Evolutionary conservation across 106 monocot genomes (phyloP).

Genomic region (Acorus calamus): DNA sequence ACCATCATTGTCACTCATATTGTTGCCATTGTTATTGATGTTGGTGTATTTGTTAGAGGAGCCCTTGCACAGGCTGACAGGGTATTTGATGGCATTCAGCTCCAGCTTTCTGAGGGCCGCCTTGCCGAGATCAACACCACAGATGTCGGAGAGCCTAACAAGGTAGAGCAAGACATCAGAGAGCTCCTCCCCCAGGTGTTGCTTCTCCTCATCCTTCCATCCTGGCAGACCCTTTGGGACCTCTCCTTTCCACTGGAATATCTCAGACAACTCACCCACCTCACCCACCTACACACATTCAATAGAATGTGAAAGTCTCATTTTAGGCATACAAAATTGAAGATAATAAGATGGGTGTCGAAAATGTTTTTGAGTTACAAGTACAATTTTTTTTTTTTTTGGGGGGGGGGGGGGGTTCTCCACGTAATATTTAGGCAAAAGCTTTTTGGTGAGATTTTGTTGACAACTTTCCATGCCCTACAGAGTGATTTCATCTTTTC

Average conservation of each 20-base stretch:
- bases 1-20: too few relatives aligned
- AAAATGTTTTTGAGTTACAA: too few relatives aligned
- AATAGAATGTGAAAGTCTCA: too few relatives aligned
- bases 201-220: constrained; percentile 68
- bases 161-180: constrained; percentile 89
- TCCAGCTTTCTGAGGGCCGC: constrained; percentile 69
- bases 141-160: constrained; percentile 72
- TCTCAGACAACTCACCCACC: constrained; percentile 85
- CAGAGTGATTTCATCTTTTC: too few relatives aligned
- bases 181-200: constrained; percentile 82
- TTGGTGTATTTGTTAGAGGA: constrained; percentile 37
- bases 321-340: too few relatives aligned
- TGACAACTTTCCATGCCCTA: too few relatives aligned
- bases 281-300: constrained; percentile 56
- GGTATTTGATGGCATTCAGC: constrained; percentile 77
- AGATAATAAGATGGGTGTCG: too few relatives aligned
- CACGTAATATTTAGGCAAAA: too few relatives aligned
- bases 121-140: constrained; percentile 64
- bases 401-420: too few relatives aligned
- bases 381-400: too few relatives aligned
- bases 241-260: constrained; percentile 94
- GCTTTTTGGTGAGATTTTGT: too few relatives aligned
- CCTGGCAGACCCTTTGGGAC: constrained; percentile 73
- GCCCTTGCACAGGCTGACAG: constrained; percentile 40
- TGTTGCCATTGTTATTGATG: neutral